phyloP scores from a whole-genome alignment of 2,329 filamentous ascomycete genomes.

The Sclerotinia glacialis region DNA sequence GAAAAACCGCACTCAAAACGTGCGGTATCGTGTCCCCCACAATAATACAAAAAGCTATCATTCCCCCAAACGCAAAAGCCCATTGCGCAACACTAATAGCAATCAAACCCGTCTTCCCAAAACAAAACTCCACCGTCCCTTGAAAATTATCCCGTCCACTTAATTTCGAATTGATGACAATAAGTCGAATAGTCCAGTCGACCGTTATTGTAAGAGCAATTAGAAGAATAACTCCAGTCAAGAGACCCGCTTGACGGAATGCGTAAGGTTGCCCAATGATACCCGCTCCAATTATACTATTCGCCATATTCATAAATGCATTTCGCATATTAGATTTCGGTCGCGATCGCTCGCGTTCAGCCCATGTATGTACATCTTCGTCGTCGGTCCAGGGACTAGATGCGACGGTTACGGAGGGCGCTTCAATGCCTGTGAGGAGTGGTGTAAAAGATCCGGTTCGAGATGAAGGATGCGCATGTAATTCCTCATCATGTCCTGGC shows the following conservation, averaged over 20 bases:
- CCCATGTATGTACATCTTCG: slow-evolving; percentile 48
- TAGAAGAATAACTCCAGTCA: slow-evolving; percentile 75
- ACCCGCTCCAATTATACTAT: slow-evolving; percentile 84
- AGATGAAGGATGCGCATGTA: slow-evolving; percentile 37
- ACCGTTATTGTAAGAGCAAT: slow-evolving; percentile 76
- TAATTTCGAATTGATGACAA: slow-evolving; percentile 96
- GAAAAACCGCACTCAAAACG: slow-evolving; percentile 80
- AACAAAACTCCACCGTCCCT: slow-evolving; percentile 93
- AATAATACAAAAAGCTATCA: slow-evolving; percentile 97
- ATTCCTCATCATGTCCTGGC: slow-evolving; percentile 46
- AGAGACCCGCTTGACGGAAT: slow-evolving; percentile 85
- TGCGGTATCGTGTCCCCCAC: slow-evolving; percentile 95
- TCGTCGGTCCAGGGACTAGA: slow-evolving; percentile 39
- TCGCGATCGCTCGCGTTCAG: slow-evolving; percentile 55
- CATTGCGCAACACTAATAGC: slow-evolving; percentile 90
- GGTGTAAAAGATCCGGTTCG: slow-evolving; percentile 48
- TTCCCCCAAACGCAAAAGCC: slow-evolving; percentile 97
- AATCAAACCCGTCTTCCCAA: slow-evolving; percentile 80
- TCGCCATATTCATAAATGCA: slow-evolving; percentile 99
- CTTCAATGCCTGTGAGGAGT: slow-evolving; percentile 78
- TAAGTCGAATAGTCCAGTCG: slow-evolving; percentile 97
- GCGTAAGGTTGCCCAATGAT: slow-evolving; percentile 90
- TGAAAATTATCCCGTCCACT: slow-evolving; percentile 93
- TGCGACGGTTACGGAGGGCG: slow-evolving; percentile 71
- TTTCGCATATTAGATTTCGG: slow-evolving; percentile 82